These are phyloP conservation scores for Clonostachys byssicola DNA, from an alignment of 2,329 filamentous ascomycete genomes.

Conservation along the genomic window DNA sequence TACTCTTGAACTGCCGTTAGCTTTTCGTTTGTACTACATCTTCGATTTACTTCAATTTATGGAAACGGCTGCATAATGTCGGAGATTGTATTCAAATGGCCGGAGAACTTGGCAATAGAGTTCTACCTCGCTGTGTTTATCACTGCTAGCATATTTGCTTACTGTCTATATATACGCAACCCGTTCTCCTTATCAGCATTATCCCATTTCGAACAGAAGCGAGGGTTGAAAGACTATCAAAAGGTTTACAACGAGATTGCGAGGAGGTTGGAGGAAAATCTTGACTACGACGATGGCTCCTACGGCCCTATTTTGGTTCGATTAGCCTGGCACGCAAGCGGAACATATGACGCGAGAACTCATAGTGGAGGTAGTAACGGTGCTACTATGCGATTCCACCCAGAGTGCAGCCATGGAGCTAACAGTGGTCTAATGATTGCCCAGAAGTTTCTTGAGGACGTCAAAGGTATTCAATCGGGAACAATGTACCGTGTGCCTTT, in stretches of 20 bases:
- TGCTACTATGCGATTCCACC: slow-evolving; percentile 92
- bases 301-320: slow-evolving; percentile 89
- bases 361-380: slow-evolving; percentile 92
- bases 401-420: slow-evolving; percentile 85
- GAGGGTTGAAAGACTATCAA: slow-evolving; percentile 72
- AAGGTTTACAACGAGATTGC: slow-evolving; percentile 91
- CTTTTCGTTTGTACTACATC: too few species aligned
- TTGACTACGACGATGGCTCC: slow-evolving; percentile 94
- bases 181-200: too few species aligned
- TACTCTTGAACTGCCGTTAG: too few species aligned
- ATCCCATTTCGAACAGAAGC: too few species aligned
- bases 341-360: slow-evolving; percentile 86
- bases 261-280: slow-evolving; percentile 74
- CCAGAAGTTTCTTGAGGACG: slow-evolving; percentile 86
- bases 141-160: too few species aligned
- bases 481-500: too few species aligned
- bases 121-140: too few species aligned
- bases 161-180: too few species aligned
- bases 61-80: too few species aligned
- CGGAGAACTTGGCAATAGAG: too few species aligned
- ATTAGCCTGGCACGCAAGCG: slow-evolving; percentile 90
- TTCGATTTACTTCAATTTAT: too few species aligned
- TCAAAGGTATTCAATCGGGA: slow-evolving; percentile 61
- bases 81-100: too few species aligned
- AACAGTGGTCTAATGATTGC: slow-evolving; percentile 86